A percentile compares a stretch with the other conserved stretches of the same genome.
phyloP scores from a whole-genome alignment of 805 yeast genomes.

The Grigorovia humatica region DNA sequence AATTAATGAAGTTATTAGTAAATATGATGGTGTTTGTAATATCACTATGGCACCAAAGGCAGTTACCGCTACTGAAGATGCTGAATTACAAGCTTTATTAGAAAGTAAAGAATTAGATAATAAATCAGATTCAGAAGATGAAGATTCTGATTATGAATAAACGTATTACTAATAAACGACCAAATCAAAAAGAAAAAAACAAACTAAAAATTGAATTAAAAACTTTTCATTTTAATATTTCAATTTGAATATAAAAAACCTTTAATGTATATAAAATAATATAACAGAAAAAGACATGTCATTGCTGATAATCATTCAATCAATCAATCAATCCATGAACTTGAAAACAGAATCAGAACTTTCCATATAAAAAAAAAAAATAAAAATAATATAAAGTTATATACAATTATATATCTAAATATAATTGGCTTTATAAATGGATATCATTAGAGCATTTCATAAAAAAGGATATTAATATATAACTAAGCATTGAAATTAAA shows the following conservation, averaged over 20 bases:
- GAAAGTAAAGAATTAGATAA: slow-evolving; percentile 88
- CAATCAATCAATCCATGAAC: too few relatives aligned
- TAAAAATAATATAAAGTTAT: too few relatives aligned
- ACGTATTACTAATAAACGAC: neutral
- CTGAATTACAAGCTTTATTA: slow-evolving; percentile 90
- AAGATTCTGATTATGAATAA: slow-evolving; percentile 38
- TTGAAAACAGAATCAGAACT: too few relatives aligned
- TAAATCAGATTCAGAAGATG: slow-evolving; percentile 71
- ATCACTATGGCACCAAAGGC: slow-evolving; percentile 98
- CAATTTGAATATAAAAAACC: neutral
- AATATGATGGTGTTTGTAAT: slow-evolving; percentile 76
- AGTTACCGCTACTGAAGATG: slow-evolving; percentile 96
- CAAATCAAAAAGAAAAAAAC: too few relatives aligned
- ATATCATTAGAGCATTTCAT: too few relatives aligned
- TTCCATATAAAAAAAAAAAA: too few relatives aligned
- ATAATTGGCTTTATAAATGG: too few relatives aligned
- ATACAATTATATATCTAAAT: too few relatives aligned
- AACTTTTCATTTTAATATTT: neutral
- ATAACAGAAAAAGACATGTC: neutral
- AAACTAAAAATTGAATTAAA: too few relatives aligned
- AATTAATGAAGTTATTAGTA: slow-evolving; percentile 58
- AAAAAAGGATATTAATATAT: too few relatives aligned
- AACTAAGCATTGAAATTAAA: neutral
- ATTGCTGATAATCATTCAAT: neutral
- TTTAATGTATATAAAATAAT: neutral